Conservation (phyloP, 192 early-diverging fungal species). For the Globomyces pollinis-pini region DNA sequence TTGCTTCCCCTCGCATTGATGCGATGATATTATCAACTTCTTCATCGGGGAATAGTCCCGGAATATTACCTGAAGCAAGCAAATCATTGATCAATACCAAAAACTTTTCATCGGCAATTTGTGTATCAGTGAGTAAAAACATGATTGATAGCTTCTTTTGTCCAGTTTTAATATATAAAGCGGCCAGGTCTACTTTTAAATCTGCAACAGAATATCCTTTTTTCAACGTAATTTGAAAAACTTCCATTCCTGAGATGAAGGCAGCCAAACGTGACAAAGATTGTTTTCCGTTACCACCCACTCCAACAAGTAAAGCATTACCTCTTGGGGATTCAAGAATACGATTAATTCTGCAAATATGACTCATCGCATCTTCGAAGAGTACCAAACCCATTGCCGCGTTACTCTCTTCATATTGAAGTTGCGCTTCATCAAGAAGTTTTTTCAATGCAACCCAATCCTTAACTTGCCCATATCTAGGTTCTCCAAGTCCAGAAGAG, state of each 20-base stretch:
- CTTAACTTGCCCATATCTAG: constrained; percentile 51
- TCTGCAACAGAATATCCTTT: constrained; percentile 55
- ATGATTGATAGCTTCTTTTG: constrained; percentile 55
- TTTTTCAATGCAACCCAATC: constrained; percentile 46
- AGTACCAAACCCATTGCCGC: constrained; percentile 58
- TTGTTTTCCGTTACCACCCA: constrained; percentile 58
- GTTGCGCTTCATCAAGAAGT: constrained; percentile 53
- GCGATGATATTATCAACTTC: constrained; percentile 59
- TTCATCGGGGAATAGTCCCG: constrained; percentile 61
- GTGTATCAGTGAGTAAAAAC: constrained; percentile 56
- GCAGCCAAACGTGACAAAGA: constrained; percentile 52
- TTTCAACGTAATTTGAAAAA: constrained; percentile 58
- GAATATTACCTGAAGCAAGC: constrained; percentile 58
- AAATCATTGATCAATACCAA: constrained; percentile 58
- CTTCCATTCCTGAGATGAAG: constrained; percentile 59
- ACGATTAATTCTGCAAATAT: constrained; percentile 57
- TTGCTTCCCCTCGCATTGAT: constrained; percentile 56
- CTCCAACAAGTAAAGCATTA: constrained; percentile 57
- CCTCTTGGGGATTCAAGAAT: constrained; percentile 55
- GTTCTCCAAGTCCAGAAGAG: constrained; percentile 48
- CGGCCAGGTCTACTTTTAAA: constrained; percentile 48
- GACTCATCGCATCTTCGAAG: constrained; percentile 61
- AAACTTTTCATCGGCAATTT: constrained; percentile 61
- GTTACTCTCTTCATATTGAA: constrained; percentile 56
- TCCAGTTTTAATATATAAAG: constrained; percentile 51